A percentile compares a stretch with the other conserved stretches of the same genome.
phyloP scores from a whole-genome alignment of 129 eudicot genomes.

The Flaveria linearis region DNA sequence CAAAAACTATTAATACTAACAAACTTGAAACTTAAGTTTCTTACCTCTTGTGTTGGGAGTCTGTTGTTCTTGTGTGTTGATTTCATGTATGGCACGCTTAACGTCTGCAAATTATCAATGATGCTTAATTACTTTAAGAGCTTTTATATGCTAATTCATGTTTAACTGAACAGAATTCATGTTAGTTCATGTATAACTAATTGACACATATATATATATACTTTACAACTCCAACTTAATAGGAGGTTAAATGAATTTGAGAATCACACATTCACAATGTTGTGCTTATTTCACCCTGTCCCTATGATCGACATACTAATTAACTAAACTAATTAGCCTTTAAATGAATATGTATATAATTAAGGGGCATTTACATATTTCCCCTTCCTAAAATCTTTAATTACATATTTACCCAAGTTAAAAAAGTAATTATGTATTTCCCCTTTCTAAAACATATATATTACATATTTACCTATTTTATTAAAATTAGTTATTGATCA shows the following conservation, averaged over 20 bases:
- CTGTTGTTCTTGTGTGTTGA: slow-evolving; percentile 50
- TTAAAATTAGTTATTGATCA: too few species aligned
- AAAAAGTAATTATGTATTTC: too few species aligned
- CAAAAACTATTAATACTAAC: not conserved
- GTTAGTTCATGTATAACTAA: not conserved
- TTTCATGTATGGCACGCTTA: slow-evolving; percentile 93
- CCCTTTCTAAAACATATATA: too few species aligned
- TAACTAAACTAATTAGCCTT: not conserved
- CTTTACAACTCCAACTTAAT: not conserved
- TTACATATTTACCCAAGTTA: too few species aligned
- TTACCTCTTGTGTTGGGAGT: slow-evolving; percentile 56
- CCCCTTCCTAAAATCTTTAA: too few species aligned
- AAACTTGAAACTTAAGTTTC: slow-evolving; percentile 1
- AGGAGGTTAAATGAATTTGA: not conserved
- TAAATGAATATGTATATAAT: not conserved
- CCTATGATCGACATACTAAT: too few species aligned
- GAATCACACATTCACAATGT: not conserved
- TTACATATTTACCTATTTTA: too few species aligned
- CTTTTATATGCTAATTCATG: not conserved
- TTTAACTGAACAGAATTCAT: not conserved
- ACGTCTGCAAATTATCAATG: slow-evolving; percentile 46
- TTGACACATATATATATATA: not conserved
- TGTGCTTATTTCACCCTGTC: too few species aligned
- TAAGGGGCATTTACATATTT: too few species aligned
- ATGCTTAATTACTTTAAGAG: not conserved